Conservation (phyloP, 352 stramenopile genomes). For the Pythium oligandrum region DNA sequence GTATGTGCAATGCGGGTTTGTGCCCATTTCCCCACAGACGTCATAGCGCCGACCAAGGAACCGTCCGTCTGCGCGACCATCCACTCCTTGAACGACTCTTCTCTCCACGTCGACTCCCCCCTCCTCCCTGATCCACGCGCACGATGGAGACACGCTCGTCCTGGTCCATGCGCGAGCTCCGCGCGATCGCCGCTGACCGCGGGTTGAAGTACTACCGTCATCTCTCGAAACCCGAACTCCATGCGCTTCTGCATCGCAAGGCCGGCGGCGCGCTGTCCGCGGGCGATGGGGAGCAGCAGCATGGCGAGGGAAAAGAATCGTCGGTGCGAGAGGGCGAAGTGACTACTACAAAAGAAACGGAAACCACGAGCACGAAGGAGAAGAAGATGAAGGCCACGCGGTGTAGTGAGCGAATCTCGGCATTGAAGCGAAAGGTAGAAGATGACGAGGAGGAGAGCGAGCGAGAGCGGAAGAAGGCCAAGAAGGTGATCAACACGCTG, state of each 20-base stretch:
- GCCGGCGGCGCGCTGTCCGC: slow-evolving; percentile 34
- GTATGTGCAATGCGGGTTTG: slow-evolving; percentile 2
- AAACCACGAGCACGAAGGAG: slow-evolving; percentile 1
- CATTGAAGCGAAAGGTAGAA: slow-evolving; percentile 50
- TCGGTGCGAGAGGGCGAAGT: slow-evolving; percentile 5
- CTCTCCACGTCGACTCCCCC: neutral
- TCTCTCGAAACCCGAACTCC: slow-evolving; percentile 77
- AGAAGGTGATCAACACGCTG: slow-evolving; percentile 64
- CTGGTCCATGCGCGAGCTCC: slow-evolving; percentile 76
- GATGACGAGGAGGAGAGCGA: slow-evolving; percentile 14
- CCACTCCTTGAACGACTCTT: slow-evolving; percentile 7
- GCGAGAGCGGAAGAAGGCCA: slow-evolving; percentile 42
- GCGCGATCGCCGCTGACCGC: slow-evolving; percentile 55
- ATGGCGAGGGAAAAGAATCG: slow-evolving; percentile 15
- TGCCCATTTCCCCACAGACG: slow-evolving; percentile 14
- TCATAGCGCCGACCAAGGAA: slow-evolving; percentile 13
- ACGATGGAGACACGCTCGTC: slow-evolving; percentile 80
- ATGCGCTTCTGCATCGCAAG: slow-evolving; percentile 70
- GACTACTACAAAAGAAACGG: neutral
- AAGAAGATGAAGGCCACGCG: slow-evolving; percentile 26
- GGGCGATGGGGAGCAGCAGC: too few species aligned
- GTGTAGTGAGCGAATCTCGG: slow-evolving; percentile 49
- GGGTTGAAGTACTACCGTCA: slow-evolving; percentile 84
- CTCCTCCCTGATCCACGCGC: neutral
- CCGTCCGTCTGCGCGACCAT: slow-evolving; percentile 11